phyloP scores from a whole-genome alignment of 345 rosid genomes.

The Populus euphratica region DNA sequence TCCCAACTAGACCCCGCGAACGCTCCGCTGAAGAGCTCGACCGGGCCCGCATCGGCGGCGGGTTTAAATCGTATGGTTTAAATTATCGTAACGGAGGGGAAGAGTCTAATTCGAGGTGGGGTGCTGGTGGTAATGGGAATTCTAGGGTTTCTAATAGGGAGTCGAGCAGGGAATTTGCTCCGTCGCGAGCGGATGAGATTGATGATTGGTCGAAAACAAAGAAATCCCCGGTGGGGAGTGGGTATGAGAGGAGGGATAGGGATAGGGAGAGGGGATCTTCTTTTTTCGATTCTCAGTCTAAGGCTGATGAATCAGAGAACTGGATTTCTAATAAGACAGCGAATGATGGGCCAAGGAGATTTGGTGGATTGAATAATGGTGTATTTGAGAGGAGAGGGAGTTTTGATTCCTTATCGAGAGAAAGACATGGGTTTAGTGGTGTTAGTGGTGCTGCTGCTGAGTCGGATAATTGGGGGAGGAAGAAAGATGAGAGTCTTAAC shows the following conservation, averaged over 20 bases:
- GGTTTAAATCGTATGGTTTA: conserved; percentile 50
- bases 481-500: conserved; percentile 47
- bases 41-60: conserved; percentile 69
- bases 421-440: conserved; percentile 32
- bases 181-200: conserved; percentile 86
- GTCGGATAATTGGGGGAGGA: conserved; percentile 73
- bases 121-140: conserved; percentile 16
- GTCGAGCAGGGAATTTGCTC: conserved; percentile 42
- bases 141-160: conserved; percentile 59
- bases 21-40: conserved; percentile 87
- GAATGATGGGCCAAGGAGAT: conserved; percentile 34
- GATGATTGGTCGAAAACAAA: conserved; percentile 82
- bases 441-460: conserved; percentile 37
- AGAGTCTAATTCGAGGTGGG: conserved; percentile 58
- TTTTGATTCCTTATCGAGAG: conserved; percentile 64
- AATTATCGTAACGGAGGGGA: conserved; percentile 35
- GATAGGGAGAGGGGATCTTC: conserved; percentile 45
- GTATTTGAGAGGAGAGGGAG: conserved; percentile 62
- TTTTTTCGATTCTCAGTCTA: conserved; percentile 60
- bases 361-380: conserved; percentile 19
- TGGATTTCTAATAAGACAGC: conserved; percentile 65
- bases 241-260: conserved; percentile 30
- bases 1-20: conserved; percentile 89
- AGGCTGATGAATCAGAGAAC: conserved; percentile 81
- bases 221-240: conserved; percentile 46